Evolutionary conservation across 495 filamentous ascomycete genomes (phyloP).

Genomic region (Sporormia fimetaria): DNA sequence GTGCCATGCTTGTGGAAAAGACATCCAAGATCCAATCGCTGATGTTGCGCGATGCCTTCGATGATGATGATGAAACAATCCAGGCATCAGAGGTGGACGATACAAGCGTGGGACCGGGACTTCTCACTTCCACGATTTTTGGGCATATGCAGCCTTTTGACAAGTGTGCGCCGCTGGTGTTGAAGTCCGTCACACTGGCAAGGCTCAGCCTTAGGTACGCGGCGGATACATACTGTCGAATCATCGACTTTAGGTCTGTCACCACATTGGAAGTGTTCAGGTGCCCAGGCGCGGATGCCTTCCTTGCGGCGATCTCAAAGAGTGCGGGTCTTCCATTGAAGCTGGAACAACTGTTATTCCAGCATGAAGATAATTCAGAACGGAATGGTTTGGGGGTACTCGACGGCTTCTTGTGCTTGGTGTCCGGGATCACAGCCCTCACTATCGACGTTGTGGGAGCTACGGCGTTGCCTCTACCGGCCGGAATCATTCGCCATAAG

Average conservation of each 20-base stretch:
- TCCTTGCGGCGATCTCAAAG: conserved; percentile 33
- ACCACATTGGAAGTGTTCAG: conserved; percentile 25
- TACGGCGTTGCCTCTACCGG: conserved; percentile 28
- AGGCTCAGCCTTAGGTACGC: conserved; percentile 31
- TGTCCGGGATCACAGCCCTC: conserved; percentile 30
- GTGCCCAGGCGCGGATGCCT: conserved; percentile 31
- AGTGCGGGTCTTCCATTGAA: conserved; percentile 28
- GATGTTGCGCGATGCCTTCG: conserved; percentile 31
- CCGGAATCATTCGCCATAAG: conserved; percentile 29
- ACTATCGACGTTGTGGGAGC: conserved; percentile 28
- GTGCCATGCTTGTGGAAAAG: conserved; percentile 26
- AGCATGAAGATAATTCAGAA: conserved; percentile 33
- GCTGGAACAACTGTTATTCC: conserved; percentile 29
- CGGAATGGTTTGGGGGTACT: conserved; percentile 31
- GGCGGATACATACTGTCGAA: conserved; percentile 31
- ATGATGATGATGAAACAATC: conserved; percentile 22
- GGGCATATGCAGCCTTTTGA: conserved; percentile 31
- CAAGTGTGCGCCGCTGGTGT: conserved; percentile 30
- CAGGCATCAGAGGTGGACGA: conserved; percentile 31
- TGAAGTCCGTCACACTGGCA: conserved; percentile 28
- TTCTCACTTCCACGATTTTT: conserved; percentile 31
- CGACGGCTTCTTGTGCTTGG: conserved; percentile 33
- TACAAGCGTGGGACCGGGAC: conserved; percentile 29
- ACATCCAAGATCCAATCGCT: conserved; percentile 29
- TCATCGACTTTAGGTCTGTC: conserved; percentile 30